A percentile compares a stretch with the other conserved stretches of the same genome.
These are phyloP conservation scores for Saitozyma podzolica DNA, from an alignment of 768 basidiomycete genomes.

Conservation along the genomic window DNA sequence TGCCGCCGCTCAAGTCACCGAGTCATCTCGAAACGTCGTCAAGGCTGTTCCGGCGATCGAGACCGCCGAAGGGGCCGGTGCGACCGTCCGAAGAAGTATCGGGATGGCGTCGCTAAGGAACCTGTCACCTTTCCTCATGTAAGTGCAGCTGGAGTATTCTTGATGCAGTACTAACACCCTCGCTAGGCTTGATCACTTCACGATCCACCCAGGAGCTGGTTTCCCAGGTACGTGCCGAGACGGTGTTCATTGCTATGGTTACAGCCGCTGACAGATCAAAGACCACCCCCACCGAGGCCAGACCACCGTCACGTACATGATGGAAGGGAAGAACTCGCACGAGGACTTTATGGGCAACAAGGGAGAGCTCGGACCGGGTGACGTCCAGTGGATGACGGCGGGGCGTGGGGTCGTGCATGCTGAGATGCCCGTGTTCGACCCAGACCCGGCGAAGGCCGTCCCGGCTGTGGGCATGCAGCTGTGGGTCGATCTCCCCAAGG, in stretches of 20 bases:
- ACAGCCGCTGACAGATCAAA: neutral
- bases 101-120: constrained; percentile 73
- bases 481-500: constrained; percentile 49
- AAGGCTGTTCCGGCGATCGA: constrained; percentile 69
- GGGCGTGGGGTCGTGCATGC: constrained; percentile 48
- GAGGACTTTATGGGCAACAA: constrained; percentile 76
- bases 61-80: constrained; percentile 66
- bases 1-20: neutral
- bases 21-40: constrained; percentile 61
- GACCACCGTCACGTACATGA: constrained; percentile 70
- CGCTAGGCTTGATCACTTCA: constrained; percentile 65
- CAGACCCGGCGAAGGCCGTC: constrained; percentile 57
- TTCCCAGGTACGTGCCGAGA: constrained; percentile 84
- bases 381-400: constrained; percentile 86
- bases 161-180: neutral
- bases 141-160: constrained; percentile 13
- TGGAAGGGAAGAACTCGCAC: constrained; percentile 78
- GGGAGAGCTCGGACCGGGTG: constrained; percentile 61
- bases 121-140: constrained; percentile 86
- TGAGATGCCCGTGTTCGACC: constrained; percentile 76
- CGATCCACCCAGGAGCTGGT: constrained; percentile 58
- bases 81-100: constrained; percentile 80
- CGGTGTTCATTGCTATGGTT: neutral
- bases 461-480: constrained; percentile 83
- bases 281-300: constrained; percentile 22